These are phyloP conservation scores for Prototheca wickerhamii DNA, from an alignment of 163 green algal genomes.

Conservation along the genomic window DNA sequence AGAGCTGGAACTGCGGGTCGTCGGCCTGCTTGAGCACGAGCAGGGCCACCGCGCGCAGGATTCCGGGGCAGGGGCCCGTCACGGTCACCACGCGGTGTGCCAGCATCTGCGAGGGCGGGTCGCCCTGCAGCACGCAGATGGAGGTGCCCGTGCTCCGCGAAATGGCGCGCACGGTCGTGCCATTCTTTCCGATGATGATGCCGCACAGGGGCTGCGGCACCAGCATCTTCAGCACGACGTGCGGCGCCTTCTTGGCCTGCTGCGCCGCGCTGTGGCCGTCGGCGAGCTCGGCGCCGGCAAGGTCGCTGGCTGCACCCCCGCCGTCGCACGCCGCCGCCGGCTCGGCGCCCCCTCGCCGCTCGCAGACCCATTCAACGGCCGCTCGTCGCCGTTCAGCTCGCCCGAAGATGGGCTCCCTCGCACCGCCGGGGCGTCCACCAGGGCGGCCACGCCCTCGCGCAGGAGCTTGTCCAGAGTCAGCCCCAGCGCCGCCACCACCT, in stretches of 20 bases:
- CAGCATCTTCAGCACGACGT: slow-evolving; percentile 44
- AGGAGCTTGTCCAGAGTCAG: slow-evolving; percentile 63
- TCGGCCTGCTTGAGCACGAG: slow-evolving; percentile 57
- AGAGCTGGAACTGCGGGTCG: slow-evolving; percentile 53
- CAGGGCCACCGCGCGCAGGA: slow-evolving; percentile 35
- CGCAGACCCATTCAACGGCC: no score
- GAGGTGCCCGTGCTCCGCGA: slow-evolving; percentile 5
- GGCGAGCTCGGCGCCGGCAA: no score
- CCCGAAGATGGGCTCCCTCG: not conserved
- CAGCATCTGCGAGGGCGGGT: slow-evolving; percentile 7
- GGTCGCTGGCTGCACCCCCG: no score
- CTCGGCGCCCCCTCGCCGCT: no score
- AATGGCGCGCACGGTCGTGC: slow-evolving; percentile 63
- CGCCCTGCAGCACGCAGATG: slow-evolving; percentile 2
- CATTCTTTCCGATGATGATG: slow-evolving; percentile 66
- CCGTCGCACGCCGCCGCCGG: no score
- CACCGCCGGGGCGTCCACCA: not conserved
- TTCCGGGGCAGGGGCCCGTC: slow-evolving; percentile 23
- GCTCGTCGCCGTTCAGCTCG: no score
- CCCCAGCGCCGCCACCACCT: slow-evolving; percentile 62
- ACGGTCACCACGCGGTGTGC: slow-evolving; percentile 55
- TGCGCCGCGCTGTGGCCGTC: not conserved
- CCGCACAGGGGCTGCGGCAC: slow-evolving; percentile 66
- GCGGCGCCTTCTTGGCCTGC: not conserved
- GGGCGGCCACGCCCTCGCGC: slow-evolving; percentile 24